Base-by-base conservation (phyloP, 2,329 filamentous ascomycete genomes). In the Thelonectria blattea region DNA sequence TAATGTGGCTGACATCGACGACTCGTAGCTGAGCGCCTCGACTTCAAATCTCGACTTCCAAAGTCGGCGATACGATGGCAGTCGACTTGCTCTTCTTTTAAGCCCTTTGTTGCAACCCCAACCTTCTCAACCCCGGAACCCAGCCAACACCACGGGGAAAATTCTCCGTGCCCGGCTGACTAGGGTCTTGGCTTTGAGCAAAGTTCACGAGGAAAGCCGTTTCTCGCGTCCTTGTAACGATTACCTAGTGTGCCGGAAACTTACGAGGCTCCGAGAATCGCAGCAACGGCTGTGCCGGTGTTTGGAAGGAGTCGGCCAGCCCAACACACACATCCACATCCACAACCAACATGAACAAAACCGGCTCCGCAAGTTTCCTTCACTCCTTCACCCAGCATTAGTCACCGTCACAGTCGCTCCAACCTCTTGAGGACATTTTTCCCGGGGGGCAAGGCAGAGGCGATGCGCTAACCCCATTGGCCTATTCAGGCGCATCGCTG, bases 391-490 rank as follows among this genome's bases (percentile, higher is more conserved):
- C 8, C 27, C 4, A 3, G 11, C 4, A 2, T 37, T 34, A 37
- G 17, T 24, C 42, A 46, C 17, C 20, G 14, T 42, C 20, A n/a
- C 15, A 30, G 27, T 39, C 39, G n/a, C n/a, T n/a, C n/a, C n/a
- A 9, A 18, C 52, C 43, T 48, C 32, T 47, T 47, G 43, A 7
- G 27, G 8, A 30, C 41, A 45, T 48, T 48, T 48, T 47, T 48
- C 24, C 43, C 20, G 52, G 52, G 20, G 24, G 9, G 30, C 11
- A 3, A 24, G 22, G n/a, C 1, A 30, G n/a, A 14, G 27, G 27
- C 11, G 20, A 37, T 30, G 18, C 52, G 52, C 52, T 55, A 55
- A 48, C 52, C 52, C 20, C 22, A 55, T 55, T 32, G 20, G 22
- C 41, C 32, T 15, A 37, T 11, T 32, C 30, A 7, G 46, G n/a